Evolutionary conservation across 768 basidiomycete species (phyloP), one percentile per base, ranked within the genome.

Genomic region (Suillus subaureus): DNA sequence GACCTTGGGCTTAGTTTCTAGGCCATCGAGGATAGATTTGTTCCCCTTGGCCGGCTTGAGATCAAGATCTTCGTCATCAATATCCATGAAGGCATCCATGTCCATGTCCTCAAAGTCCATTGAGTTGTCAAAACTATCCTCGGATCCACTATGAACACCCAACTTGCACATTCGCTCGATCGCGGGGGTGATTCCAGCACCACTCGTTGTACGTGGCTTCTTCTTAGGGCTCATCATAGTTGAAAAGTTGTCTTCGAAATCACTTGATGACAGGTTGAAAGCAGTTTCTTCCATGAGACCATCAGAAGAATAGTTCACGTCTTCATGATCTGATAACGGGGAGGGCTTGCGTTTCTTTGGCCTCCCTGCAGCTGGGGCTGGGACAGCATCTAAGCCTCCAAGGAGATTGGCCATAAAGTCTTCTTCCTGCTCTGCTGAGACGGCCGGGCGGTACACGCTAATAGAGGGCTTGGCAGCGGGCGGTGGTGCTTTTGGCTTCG

Each of bases 341-440:
- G 84, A 87, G 15, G 88, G 83, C 66, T 93, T 93, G 37, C 92
- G 88, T 73, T 93, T 93, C 63, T 85, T 86, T n/a, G 79, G 68
- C 33, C 72, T 78, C 33, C 64, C 63, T 3, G 76, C 76, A 4
- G 79, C 69, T 13, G 84, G 73, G 33, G 77, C 72, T 13, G 85
- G 78, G 12, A 79, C 72, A 6, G 79, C 77, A 66, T 93, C 93
- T 75, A 97, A 85, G 26, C 80, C 85, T 11, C 89, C 91, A 12
- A 99, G 79, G 1, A 99, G 78, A 43, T 84, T 85, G 0, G 87
- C 86, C 93, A 99, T 92, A 69, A 99, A 94, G 69, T 97, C 94
- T 45, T 86, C 82, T 75, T 98, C 97, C 70, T 95, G 87, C 61
- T 89, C 91, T 15, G 83, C 89, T 9, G 92, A 89, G 15, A 90